These are phyloP conservation scores for Ceratocystis huliohia DNA, from an alignment of 2,329 filamentous ascomycete genomes.

Conservation along the genomic window DNA sequence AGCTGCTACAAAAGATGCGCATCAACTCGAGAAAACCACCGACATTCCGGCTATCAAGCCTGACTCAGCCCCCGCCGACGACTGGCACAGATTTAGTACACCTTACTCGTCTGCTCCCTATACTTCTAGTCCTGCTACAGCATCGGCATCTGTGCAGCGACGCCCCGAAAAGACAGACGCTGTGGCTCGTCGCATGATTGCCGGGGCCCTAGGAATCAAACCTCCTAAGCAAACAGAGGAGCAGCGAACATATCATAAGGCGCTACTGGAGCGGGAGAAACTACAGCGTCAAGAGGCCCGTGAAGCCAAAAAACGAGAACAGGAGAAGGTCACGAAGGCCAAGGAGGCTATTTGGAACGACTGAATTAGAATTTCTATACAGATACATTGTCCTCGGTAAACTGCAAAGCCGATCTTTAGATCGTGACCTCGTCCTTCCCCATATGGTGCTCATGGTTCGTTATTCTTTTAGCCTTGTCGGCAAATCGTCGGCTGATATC, in stretches of 20 bases:
- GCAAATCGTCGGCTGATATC: background rate
- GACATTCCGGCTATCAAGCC: background rate
- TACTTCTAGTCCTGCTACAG: background rate
- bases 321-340: slow-evolving; percentile 57
- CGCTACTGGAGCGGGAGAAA: slow-evolving; percentile 71
- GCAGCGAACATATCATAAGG: slow-evolving; percentile 72
- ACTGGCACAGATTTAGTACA: slow-evolving; percentile 10
- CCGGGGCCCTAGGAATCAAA: slow-evolving; percentile 69
- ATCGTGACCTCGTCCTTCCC: background rate
- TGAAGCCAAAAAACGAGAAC: slow-evolving; percentile 47
- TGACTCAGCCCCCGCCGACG: background rate
- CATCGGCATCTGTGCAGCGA: background rate
- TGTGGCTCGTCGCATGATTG: slow-evolving; percentile 80
- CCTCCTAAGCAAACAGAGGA: slow-evolving; percentile 75
- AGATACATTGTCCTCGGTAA: no score
- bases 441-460: background rate
- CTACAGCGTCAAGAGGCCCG: slow-evolving; percentile 61
- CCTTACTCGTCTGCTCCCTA: background rate
- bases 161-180: slow-evolving; percentile 88
- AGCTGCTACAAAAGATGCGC: background rate
- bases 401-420: no score
- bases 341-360: slow-evolving; percentile 82
- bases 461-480: background rate
- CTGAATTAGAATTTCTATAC: slow-evolving; percentile 32
- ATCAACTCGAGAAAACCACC: background rate